A percentile compares a stretch with the other conserved stretches of the same genome.
These are phyloP conservation scores for Acacia concinna DNA, from an alignment of 331 rosid genomes.

Conservation along the genomic window DNA sequence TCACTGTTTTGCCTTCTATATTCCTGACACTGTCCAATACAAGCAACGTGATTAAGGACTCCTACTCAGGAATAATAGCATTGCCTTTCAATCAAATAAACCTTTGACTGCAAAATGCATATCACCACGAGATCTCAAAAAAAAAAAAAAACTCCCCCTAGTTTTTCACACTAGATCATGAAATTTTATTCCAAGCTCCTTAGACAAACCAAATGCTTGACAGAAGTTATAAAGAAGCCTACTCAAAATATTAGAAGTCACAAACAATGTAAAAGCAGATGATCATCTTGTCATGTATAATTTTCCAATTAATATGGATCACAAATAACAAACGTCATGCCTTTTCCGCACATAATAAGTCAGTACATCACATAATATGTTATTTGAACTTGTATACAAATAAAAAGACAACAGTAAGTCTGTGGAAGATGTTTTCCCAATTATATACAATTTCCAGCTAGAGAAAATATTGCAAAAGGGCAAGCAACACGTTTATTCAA, in stretches of 20 bases:
- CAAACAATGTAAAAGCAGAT: neutral
- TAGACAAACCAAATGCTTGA: neutral
- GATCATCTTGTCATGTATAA: neutral
- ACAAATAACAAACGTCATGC: neutral
- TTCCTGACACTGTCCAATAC: neutral
- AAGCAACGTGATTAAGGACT: neutral
- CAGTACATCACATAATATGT: neutral
- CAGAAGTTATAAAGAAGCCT: neutral
- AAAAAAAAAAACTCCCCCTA: too few relatives aligned
- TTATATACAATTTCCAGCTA: neutral
- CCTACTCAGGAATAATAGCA: neutral
- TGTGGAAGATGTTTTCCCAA: neutral
- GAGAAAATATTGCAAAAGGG: conserved; percentile 20
- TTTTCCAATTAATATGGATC: neutral
- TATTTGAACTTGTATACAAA: neutral
- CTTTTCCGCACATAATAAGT: neutral
- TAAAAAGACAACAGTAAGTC: neutral
- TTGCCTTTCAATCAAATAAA: neutral
- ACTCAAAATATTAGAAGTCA: neutral
- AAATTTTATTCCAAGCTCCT: neutral
- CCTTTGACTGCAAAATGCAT: neutral
- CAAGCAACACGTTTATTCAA: conserved; percentile 16
- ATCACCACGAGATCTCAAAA: neutral
- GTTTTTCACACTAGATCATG: neutral
- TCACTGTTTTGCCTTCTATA: neutral